phyloP scores from a whole-genome alignment of 2,329 filamentous ascomycete species.

The Aspergillus hortae region DNA sequence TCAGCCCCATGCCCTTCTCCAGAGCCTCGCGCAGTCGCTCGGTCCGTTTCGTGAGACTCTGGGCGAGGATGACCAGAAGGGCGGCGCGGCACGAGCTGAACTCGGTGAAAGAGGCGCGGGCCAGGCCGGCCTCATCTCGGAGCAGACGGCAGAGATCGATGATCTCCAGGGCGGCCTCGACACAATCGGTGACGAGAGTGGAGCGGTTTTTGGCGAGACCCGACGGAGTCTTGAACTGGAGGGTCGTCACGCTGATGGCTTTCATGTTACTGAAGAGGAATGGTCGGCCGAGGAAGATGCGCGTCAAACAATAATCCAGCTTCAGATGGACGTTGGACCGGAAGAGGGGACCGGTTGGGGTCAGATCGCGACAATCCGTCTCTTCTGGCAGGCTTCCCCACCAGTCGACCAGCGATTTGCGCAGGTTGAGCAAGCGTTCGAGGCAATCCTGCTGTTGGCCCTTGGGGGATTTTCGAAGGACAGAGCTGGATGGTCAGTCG shows the following conservation, averaged over 20 bases:
- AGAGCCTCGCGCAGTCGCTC: conserved; percentile 45
- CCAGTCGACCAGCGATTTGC: conserved; percentile 41
- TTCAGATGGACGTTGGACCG: conserved; percentile 51
- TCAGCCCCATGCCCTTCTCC: conserved; percentile 49
- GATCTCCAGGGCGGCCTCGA: conserved; percentile 51
- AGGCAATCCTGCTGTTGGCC: conserved; percentile 40
- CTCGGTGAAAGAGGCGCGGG: conserved; percentile 54
- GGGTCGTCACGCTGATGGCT: conserved; percentile 20
- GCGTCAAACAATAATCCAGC: conserved; percentile 52
- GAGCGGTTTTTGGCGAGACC: conserved; percentile 33
- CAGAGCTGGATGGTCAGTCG: conserved; percentile 31
- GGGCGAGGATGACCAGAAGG: conserved; percentile 46
- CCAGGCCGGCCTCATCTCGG: conserved; percentile 51
- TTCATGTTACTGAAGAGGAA: conserved; percentile 48
- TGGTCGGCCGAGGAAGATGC: conserved; percentile 53
- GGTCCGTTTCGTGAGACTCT: conserved; percentile 38
- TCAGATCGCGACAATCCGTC: conserved; percentile 40
- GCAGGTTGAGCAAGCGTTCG: conserved; percentile 35
- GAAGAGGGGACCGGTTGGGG: conserved; percentile 39
- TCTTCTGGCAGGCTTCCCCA: conserved; percentile 39
- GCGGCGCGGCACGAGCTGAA: conserved; percentile 56
- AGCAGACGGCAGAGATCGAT: conserved; percentile 51
- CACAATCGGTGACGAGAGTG: conserved; percentile 50
- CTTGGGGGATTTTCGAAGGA: conserved; percentile 37
- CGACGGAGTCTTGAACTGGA: conserved; percentile 26